Evolutionary conservation across 1,139 yeast genomes (phyloP).

Genomic region (Suhomyces coccinellae): DNA sequence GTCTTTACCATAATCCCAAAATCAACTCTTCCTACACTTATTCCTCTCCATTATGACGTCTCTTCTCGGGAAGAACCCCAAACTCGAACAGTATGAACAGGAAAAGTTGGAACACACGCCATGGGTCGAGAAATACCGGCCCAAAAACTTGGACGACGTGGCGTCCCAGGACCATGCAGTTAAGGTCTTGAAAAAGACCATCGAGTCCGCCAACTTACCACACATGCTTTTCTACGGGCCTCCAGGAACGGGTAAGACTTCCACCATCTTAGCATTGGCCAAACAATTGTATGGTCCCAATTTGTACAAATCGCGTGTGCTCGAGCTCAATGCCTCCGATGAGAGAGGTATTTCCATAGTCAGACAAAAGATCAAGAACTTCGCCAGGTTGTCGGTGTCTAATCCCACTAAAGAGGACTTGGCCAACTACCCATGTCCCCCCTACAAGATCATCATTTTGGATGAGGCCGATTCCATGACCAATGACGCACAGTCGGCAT

Average conservation of each 20-base stretch:
- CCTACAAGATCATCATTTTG: constrained; percentile 79
- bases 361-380: constrained; percentile 86
- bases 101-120: constrained; percentile 59
- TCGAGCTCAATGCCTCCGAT: constrained; percentile 94
- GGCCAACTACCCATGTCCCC: constrained; percentile 87
- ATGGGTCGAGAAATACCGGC: constrained; percentile 84
- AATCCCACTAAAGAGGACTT: constrained; percentile 70
- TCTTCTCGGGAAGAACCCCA: constrained; percentile 18
- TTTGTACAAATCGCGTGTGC: constrained; percentile 70
- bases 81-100: constrained; percentile 36
- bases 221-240: constrained; percentile 97
- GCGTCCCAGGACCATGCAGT: constrained; percentile 93
- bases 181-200: constrained; percentile 74
- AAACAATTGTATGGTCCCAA: constrained; percentile 76
- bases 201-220: constrained; percentile 81
- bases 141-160: constrained; percentile 79
- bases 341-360: constrained; percentile 95
- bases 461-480: constrained; percentile 99
- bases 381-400: constrained; percentile 85
- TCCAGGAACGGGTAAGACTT: constrained; percentile 96
- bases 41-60: constrained; percentile 18
- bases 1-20: neutral
- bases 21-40: neutral
- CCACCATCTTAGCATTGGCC: constrained; percentile 86
- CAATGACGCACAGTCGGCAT: constrained; percentile 94